Conservation (phyloP, 352 stramenopile species). For the Globisporangium cederbergense region DNA sequence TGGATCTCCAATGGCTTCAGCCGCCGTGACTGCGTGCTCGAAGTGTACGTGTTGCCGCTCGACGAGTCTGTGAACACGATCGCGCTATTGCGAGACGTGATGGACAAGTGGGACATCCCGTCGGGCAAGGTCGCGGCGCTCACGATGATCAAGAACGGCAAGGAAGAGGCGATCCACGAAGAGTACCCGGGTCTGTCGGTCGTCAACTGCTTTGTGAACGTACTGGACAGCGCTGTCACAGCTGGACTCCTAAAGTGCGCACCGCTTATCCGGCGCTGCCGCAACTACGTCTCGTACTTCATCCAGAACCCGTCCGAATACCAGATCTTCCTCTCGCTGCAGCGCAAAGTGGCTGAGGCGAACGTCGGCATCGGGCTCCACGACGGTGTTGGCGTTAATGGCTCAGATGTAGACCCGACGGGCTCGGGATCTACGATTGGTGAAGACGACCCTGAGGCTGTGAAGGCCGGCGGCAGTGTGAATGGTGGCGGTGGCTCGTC, state of each 20-base stretch:
- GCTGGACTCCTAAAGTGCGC: conserved; percentile 57
- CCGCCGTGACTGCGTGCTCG: conserved; percentile 69
- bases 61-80: conserved; percentile 79
- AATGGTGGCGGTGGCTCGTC: neutral
- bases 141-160: conserved; percentile 53
- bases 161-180: conserved; percentile 53
- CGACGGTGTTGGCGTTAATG: conserved; percentile 18
- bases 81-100: conserved; percentile 68
- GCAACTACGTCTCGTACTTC: conserved; percentile 81
- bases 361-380: conserved; percentile 24
- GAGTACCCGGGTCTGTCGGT: conserved; percentile 64
- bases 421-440: neutral
- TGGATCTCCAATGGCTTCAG: conserved; percentile 77
- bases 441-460: conserved; percentile 14
- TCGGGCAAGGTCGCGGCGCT: conserved; percentile 64
- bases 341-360: conserved; percentile 54
- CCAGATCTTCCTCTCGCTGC: conserved; percentile 75
- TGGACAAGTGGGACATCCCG: conserved; percentile 83
- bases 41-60: conserved; percentile 72
- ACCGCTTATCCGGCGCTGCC: conserved; percentile 54
- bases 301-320: conserved; percentile 84
- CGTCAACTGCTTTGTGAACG: conserved; percentile 67
- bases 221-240: conserved; percentile 52
- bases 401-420: conserved; percentile 12
- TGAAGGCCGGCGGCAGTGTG: conserved; percentile 2